Percentiles rank a stretch among this genome's conserved stretches.
Conservation (phyloP, 2,329 filamentous ascomycete species). For the Teratosphaeriaceae sp. region DNA sequence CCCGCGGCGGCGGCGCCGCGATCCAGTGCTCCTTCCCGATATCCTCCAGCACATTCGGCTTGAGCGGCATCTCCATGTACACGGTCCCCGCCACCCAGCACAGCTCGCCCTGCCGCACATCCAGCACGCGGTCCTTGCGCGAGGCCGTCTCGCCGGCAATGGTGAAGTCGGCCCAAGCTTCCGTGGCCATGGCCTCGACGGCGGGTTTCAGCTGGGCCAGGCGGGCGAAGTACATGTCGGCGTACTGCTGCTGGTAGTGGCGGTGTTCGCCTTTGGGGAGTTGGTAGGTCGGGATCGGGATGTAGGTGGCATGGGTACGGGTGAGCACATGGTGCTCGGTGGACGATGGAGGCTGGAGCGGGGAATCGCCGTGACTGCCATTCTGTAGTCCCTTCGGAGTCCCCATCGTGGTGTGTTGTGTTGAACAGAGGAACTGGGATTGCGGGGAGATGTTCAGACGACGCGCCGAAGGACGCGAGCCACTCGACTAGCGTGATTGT, state of each 20-base stretch:
- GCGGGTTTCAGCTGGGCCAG: slow-evolving; percentile 79
- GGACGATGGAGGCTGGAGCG: background rate
- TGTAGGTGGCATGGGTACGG: slow-evolving; percentile 59
- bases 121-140: slow-evolving; percentile 79
- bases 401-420: background rate
- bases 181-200: slow-evolving; percentile 65
- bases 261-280: slow-evolving; percentile 57
- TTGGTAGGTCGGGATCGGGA: slow-evolving; percentile 65
- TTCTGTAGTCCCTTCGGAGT: too few species aligned
- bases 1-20: slow-evolving; percentile 66
- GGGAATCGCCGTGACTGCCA: background rate
- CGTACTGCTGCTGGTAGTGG: slow-evolving; percentile 91
- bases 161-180: slow-evolving; percentile 69
- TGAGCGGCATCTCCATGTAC: slow-evolving; percentile 95
- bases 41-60: slow-evolving; percentile 93
- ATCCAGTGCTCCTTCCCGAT: slow-evolving; percentile 95
- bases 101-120: slow-evolving; percentile 89
- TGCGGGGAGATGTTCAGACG: background rate
- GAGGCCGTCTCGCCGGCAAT: slow-evolving; percentile 70
- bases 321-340: slow-evolving; percentile 39
- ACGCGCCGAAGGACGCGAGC: background rate
- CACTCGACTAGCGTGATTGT: background rate
- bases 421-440: too few species aligned
- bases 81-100: slow-evolving; percentile 95
- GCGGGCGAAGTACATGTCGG: slow-evolving; percentile 94